Percentiles rank a stretch among this genome's conserved stretches.
Evolutionary conservation across 208 protist species (phyloP).

Genomic region (Acanthamoeba sp.): DNA sequence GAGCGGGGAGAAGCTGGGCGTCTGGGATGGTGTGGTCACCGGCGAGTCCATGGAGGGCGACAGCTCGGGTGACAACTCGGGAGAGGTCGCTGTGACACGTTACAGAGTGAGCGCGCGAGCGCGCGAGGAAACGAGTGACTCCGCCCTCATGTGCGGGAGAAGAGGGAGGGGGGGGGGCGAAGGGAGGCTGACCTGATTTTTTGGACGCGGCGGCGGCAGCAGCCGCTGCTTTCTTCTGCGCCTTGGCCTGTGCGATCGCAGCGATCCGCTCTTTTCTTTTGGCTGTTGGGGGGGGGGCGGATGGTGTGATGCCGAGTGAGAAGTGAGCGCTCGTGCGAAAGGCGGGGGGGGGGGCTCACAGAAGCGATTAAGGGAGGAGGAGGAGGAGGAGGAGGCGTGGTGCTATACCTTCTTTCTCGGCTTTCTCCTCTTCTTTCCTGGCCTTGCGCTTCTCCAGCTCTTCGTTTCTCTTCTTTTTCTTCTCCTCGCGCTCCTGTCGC

Average conservation of each 20-base stretch:
- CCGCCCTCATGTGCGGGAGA: too few species aligned
- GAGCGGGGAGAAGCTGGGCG: background rate
- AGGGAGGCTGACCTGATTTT: background rate
- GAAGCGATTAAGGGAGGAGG: too few species aligned
- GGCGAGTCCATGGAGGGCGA: background rate
- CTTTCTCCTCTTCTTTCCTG: slow-evolving; percentile 51
- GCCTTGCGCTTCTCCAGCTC: slow-evolving; percentile 25
- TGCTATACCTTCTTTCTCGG: slow-evolving; percentile 22
- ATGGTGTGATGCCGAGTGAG: background rate
- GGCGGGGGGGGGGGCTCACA: too few species aligned
- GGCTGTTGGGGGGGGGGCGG: background rate
- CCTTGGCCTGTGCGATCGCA: background rate
- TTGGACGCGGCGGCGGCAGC: background rate
- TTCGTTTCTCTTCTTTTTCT: slow-evolving; percentile 45
- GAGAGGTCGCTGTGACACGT: background rate
- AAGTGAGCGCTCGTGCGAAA: too few species aligned
- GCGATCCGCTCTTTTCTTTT: background rate
- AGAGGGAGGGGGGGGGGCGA: too few species aligned
- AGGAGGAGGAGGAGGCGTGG: background rate
- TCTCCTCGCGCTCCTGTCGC: slow-evolving; percentile 49
- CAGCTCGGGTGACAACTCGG: background rate
- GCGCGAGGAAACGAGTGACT: too few species aligned
- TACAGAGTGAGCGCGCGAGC: background rate
- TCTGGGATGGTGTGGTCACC: background rate
- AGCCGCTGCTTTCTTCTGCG: background rate